These are phyloP conservation scores for Termitomyces sp. DNA, from an alignment of 768 basidiomycete genomes.

Conservation along the genomic window DNA sequence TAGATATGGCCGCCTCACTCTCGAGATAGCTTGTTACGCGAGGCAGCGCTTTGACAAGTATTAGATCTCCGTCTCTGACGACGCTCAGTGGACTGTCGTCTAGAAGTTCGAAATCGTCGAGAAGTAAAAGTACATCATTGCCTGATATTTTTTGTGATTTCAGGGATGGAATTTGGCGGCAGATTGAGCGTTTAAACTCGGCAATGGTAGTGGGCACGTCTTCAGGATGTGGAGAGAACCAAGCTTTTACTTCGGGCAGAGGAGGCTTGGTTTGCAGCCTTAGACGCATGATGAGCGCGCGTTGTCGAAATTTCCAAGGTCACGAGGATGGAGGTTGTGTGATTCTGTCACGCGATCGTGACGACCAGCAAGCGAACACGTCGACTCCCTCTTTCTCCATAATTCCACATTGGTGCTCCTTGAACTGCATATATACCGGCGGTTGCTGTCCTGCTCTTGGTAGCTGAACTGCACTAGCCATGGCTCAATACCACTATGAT, in stretches of 20 bases:
- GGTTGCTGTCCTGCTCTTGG: not conserved
- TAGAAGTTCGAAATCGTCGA: slow-evolving; percentile 50
- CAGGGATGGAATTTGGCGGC: slow-evolving; percentile 29
- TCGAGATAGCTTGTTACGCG: slow-evolving; percentile 1
- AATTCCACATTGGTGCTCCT: not conserved
- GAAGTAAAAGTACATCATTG: slow-evolving; percentile 26
- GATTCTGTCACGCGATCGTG: slow-evolving; percentile 16
- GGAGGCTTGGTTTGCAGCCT: slow-evolving; percentile 46
- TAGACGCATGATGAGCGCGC: slow-evolving; percentile 40
- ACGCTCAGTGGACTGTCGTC: slow-evolving; percentile 34
- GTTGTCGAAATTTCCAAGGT: not conserved
- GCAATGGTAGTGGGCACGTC: slow-evolving; percentile 23
- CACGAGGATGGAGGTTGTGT: slow-evolving; percentile 12
- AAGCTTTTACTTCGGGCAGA: slow-evolving; percentile 47
- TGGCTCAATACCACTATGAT: slow-evolving; percentile 86
- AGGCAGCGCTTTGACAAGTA: slow-evolving; percentile 27
- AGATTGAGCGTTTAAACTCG: slow-evolving; percentile 38
- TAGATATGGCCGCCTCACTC: slow-evolving; percentile 11
- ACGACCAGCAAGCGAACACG: slow-evolving; percentile 22
- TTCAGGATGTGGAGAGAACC: slow-evolving; percentile 41
- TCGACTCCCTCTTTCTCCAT: slow-evolving; percentile 10
- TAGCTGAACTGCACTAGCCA: slow-evolving; percentile 9
- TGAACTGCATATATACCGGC: not conserved
- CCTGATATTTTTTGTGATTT: slow-evolving; percentile 20
- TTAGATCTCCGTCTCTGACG: slow-evolving; percentile 48